Evolutionary conservation across 306 rosid species (phyloP).

Genomic region (Glycine soja): DNA sequence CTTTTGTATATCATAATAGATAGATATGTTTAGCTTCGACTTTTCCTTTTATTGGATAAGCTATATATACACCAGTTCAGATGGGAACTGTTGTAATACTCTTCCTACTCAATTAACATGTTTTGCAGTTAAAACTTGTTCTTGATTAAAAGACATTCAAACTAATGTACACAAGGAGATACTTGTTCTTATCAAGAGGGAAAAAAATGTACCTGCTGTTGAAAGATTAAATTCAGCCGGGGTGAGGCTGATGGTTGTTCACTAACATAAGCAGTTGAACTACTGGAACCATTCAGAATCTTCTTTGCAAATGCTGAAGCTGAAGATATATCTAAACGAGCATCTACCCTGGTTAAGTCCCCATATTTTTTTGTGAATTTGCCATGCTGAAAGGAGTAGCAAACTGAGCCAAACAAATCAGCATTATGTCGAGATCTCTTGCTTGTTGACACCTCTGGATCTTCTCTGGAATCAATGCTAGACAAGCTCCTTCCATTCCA

Average conservation of each 20-base stretch:
- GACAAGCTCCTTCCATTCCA: conserved; percentile 45
- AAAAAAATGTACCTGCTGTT: conserved; percentile 75
- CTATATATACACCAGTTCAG: background rate
- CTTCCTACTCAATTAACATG: conserved; percentile 2
- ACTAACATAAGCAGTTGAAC: conserved; percentile 44
- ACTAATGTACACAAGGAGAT: background rate
- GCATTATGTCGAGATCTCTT: conserved; percentile 47
- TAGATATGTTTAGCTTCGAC: background rate
- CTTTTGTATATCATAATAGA: background rate
- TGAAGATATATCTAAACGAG: conserved; percentile 82
- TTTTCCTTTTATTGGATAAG: background rate
- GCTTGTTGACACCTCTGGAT: conserved; percentile 40
- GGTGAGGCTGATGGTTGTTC: conserved; percentile 69
- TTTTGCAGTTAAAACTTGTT: conserved; percentile 10
- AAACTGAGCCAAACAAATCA: conserved; percentile 78
- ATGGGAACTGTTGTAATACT: background rate
- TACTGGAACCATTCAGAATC: conserved; percentile 61
- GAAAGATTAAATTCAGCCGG: conserved; percentile 78
- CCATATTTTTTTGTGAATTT: conserved; percentile 60
- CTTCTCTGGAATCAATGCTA: conserved; percentile 42
- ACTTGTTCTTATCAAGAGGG: background rate
- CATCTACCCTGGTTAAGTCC: conserved; percentile 84
- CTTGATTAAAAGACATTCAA: conserved; percentile 17
- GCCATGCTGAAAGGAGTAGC: conserved; percentile 82
- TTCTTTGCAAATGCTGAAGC: conserved; percentile 72